Evolutionary conservation across 176 grass and related monocot species (phyloP).

Genomic region (Oryza longistaminata): DNA sequence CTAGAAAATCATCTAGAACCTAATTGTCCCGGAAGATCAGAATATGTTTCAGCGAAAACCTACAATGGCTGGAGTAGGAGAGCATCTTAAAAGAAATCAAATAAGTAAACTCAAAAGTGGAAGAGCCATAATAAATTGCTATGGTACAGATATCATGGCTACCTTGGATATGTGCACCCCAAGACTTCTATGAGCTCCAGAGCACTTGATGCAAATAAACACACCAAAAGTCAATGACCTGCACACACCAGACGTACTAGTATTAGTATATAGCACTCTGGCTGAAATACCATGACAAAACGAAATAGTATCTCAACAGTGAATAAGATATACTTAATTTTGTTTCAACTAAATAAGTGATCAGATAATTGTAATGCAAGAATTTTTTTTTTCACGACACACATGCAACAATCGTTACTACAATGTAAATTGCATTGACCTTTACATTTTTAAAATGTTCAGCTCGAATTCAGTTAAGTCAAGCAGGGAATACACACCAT

Average conservation of each 20-base stretch:
- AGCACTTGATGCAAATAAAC: constrained; percentile 99
- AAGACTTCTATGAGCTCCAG: constrained; percentile 91
- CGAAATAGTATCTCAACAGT: background rate
- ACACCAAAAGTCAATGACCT: constrained; percentile 88
- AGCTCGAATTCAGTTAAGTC: background rate
- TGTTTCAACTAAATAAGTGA: background rate
- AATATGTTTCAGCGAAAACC: background rate
- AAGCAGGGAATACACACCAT: background rate
- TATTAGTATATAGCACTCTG: constrained; percentile 16
- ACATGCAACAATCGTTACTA: background rate
- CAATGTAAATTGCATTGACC: background rate
- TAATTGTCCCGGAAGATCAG: background rate
- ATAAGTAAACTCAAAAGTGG: background rate
- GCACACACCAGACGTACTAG: constrained; percentile 8
- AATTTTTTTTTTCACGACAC: no score
- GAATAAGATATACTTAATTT: constrained; percentile 19
- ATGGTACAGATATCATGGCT: background rate
- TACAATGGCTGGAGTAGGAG: background rate
- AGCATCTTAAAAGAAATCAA: background rate
- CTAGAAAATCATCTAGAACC: background rate
- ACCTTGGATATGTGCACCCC: constrained; percentile 96
- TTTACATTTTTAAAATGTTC: constrained; percentile 25
- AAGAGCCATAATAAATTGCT: constrained; percentile 6
- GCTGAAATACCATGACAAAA: constrained; percentile 14
- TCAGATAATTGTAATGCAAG: background rate